Evolutionary conservation across 2,329 filamentous ascomycete species (phyloP).

Genomic region (Alternaria postmessia): DNA sequence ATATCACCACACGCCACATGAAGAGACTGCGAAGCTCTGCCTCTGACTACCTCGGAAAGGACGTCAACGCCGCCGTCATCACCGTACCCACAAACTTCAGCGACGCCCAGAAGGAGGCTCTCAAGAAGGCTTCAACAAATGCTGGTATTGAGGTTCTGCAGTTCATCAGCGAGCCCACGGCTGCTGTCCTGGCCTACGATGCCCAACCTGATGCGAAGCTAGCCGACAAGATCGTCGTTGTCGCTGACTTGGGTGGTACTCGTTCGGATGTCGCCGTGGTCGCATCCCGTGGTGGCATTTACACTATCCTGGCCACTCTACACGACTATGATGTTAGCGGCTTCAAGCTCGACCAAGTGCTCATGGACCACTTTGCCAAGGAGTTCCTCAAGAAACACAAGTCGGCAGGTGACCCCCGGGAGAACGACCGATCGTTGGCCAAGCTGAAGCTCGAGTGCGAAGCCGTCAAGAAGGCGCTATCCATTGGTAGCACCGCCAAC

Average conservation of each 20-base stretch:
- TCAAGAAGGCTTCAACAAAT: constrained; percentile 78
- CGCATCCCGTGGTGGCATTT: constrained; percentile 92
- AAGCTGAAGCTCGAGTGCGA: constrained; percentile 95
- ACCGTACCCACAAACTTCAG: constrained; percentile 93
- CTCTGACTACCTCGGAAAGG: constrained; percentile 90
- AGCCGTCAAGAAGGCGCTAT: constrained; percentile 89
- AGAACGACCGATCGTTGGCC: constrained; percentile 80
- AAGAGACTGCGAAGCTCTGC: constrained; percentile 82
- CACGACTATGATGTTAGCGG: constrained; percentile 97
- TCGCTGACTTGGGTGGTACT: constrained; percentile 91
- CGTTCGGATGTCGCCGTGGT: constrained; percentile 91
- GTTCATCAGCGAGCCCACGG: constrained; percentile 89
- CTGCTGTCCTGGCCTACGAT: constrained; percentile 89
- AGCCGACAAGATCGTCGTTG: constrained; percentile 87
- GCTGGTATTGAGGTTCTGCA: constrained; percentile 90
- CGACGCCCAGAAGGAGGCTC: constrained; percentile 83
- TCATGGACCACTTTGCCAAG: constrained; percentile 97
- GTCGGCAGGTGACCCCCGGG: constrained; percentile 75
- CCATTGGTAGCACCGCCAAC: constrained; percentile 83
- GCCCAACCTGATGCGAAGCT: constrained; percentile 77
- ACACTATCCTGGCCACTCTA: constrained; percentile 89
- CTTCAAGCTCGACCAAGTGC: constrained; percentile 82
- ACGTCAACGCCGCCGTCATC: constrained; percentile 93
- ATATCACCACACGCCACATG: constrained; percentile 85
- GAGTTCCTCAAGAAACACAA: constrained; percentile 98